Conservation (phyloP, 768 basidiomycete genomes). For the Psilocybe sp. region DNA sequence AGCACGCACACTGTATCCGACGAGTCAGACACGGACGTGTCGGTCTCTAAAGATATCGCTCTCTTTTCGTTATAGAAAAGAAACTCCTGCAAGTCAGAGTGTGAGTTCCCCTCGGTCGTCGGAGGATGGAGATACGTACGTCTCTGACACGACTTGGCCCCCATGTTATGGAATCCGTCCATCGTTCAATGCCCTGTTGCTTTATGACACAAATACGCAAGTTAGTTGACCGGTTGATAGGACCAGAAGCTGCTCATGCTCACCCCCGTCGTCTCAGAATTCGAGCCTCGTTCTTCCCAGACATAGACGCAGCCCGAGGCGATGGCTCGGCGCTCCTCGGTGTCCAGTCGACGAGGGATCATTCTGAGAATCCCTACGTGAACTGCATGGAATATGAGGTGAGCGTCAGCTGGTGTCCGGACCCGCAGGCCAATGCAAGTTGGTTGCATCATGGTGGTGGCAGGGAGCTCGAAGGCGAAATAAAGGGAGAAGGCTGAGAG, state of each 20-base stretch:
- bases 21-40: constrained; percentile 44
- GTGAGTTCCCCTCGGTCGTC: constrained; percentile 3
- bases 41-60: constrained; percentile 46
- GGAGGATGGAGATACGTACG: constrained; percentile 37
- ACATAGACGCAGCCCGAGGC: constrained; percentile 74
- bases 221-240: not conserved
- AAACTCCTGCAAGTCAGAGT: constrained; percentile 52
- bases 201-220: constrained; percentile 1
- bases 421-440: constrained; percentile 67
- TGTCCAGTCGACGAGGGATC: constrained; percentile 69
- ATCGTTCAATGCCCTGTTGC: constrained; percentile 75
- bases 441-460: constrained; percentile 56
- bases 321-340: constrained; percentile 70
- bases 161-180: constrained; percentile 81
- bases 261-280: constrained; percentile 65
- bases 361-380: constrained; percentile 55
- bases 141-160: constrained; percentile 77
- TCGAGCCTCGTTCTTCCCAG: constrained; percentile 78
- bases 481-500: not conserved
- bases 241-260: constrained; percentile 17
- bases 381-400: constrained; percentile 75
- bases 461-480: not conserved
- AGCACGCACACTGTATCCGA: constrained; percentile 41
- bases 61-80: constrained; percentile 68
- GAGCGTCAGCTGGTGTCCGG: constrained; percentile 63